phyloP scores from a whole-genome alignment of 768 basidiomycete species.

The Leucosporidium creatinivorum region DNA sequence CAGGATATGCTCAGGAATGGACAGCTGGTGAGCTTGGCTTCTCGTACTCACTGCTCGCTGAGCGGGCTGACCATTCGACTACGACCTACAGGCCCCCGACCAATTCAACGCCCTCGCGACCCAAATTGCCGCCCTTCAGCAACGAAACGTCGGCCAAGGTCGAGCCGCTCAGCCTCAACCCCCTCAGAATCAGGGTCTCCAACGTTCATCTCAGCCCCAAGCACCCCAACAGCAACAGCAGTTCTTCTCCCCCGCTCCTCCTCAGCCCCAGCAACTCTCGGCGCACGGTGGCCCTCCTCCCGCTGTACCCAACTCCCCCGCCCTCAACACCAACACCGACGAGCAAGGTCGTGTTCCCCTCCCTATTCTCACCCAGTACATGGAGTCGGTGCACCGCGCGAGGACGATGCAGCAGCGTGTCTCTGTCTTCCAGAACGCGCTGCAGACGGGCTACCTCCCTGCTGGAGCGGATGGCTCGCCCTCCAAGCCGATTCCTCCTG shows the following conservation, averaged over 20 bases:
- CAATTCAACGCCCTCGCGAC: conserved; percentile 1
- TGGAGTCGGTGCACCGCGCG: conserved; percentile 3
- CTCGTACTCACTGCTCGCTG: conserved; percentile 8
- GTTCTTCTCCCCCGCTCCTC: background rate
- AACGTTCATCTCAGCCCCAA: background rate
- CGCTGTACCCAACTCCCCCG: background rate
- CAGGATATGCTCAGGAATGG: conserved; percentile 15
- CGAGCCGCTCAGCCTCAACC: background rate
- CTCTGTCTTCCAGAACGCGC: conserved; percentile 1
- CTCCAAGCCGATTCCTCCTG: conserved; percentile 4
- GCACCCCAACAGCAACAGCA: background rate
- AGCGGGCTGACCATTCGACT: too few relatives aligned
- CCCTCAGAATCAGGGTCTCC: background rate
- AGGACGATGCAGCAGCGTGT: conserved; percentile 4
- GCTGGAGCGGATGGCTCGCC: background rate
- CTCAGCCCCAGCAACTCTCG: background rate
- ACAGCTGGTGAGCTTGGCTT: background rate
- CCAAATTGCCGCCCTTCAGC: background rate
- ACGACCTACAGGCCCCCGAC: conserved; percentile 3
- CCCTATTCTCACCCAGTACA: conserved; percentile 16
- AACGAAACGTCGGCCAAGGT: background rate
- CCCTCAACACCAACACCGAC: background rate
- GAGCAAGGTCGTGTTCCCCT: conserved; percentile 11
- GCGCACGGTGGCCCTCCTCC: background rate
- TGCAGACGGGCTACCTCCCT: conserved; percentile 13